These are phyloP conservation scores for Trypethelium eluteriae DNA, from an alignment of 495 filamentous ascomycete genomes.

Conservation along the genomic window DNA sequence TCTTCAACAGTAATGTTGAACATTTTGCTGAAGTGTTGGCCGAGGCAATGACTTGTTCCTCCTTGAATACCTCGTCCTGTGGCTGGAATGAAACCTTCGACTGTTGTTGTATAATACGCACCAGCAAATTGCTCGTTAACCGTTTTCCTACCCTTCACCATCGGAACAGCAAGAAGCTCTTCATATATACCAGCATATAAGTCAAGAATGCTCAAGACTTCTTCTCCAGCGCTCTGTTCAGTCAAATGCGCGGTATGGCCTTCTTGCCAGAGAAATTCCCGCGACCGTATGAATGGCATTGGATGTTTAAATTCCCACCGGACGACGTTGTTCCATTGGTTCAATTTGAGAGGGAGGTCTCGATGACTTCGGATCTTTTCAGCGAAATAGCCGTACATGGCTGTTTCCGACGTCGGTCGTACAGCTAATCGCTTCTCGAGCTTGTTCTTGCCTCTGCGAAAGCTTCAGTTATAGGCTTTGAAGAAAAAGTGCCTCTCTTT, in stretches of 20 bases:
- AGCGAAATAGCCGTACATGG: conserved; percentile 92
- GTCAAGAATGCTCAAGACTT: conserved; percentile 90
- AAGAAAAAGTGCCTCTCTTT: not conserved
- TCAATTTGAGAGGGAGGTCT: conserved; percentile 83
- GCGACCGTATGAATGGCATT: conserved; percentile 82
- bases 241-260: conserved; percentile 93
- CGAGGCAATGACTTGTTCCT: conserved; percentile 86
- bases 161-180: conserved; percentile 86
- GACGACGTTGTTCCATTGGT: conserved; percentile 98
- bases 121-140: conserved; percentile 97
- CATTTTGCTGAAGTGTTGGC: conserved; percentile 98
- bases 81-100: conserved; percentile 88
- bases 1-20: conserved; percentile 96
- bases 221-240: conserved; percentile 63
- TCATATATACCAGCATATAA: conserved; percentile 84
- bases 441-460: conserved; percentile 61
- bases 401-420: conserved; percentile 88
- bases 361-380: conserved; percentile 94
- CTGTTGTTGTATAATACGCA: conserved; percentile 87
- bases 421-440: conserved; percentile 94
- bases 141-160: conserved; percentile 82
- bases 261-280: conserved; percentile 98
- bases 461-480: conserved; percentile 24
- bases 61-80: conserved; percentile 96
- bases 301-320: conserved; percentile 98